phyloP scores from a whole-genome alignment of 331 rosid genomes.

The Quercus phellos region DNA sequence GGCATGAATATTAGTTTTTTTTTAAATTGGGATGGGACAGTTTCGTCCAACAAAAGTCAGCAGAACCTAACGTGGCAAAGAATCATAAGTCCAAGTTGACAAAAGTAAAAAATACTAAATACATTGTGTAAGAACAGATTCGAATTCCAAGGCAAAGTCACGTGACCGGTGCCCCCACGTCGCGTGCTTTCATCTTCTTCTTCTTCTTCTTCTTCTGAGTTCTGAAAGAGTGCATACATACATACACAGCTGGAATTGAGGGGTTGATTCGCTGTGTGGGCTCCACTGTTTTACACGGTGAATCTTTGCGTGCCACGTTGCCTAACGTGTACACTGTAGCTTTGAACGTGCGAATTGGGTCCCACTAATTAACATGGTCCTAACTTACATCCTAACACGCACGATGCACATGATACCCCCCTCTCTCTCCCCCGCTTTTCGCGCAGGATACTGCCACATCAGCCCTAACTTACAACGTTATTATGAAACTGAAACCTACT shows the following conservation, averaged over 20 bases:
- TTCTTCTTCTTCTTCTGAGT: background rate
- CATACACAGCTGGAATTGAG: constrained; percentile 28
- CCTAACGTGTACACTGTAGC: constrained; percentile 40
- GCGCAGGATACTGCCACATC: constrained; percentile 32
- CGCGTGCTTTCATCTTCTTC: constrained; percentile 12
- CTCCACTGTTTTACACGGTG: constrained; percentile 21
- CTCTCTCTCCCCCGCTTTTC: constrained; percentile 16
- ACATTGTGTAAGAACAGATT: constrained; percentile 4
- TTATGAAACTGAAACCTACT: background rate
- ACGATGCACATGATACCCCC: constrained; percentile 2
- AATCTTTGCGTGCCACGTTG: constrained; percentile 34
- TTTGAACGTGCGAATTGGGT: constrained; percentile 42
- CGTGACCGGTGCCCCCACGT: constrained; percentile 44
- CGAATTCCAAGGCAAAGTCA: constrained; percentile 30
- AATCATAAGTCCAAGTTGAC: background rate
- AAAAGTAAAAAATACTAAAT: background rate
- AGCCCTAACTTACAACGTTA: background rate
- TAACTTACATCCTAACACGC: constrained; percentile 28
- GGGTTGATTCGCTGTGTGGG: constrained; percentile 40
- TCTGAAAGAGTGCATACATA: background rate
- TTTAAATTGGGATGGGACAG: background rate
- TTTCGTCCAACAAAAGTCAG: constrained; percentile 20
- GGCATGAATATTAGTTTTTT: background rate
- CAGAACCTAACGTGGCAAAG: constrained; percentile 24
- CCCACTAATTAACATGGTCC: constrained; percentile 32